phyloP scores from a whole-genome alignment of 2,329 filamentous ascomycete genomes.

The Orbilia javanica region DNA sequence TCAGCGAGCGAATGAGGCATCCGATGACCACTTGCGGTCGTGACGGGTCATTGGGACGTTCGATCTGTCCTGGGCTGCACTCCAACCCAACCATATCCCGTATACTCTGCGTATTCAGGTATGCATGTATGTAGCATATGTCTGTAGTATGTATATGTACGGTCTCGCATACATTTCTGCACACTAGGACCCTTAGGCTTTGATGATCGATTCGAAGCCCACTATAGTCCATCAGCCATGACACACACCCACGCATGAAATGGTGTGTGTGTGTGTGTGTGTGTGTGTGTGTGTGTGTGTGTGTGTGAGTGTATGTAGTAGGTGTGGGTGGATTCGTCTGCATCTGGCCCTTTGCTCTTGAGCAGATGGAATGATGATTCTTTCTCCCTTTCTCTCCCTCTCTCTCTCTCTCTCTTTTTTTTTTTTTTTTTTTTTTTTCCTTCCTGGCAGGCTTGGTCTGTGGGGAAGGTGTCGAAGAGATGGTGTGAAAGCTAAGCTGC shows the following conservation, averaged over 20 bases:
- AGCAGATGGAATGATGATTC: constrained; percentile 18
- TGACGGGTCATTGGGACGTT: constrained; percentile 7
- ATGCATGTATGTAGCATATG: neutral
- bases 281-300: neutral
- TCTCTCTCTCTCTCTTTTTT: too few species aligned
- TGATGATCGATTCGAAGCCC: constrained; percentile 16
- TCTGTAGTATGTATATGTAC: neutral
- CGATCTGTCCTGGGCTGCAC: neutral
- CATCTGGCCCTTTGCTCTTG: neutral
- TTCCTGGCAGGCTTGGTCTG: neutral
- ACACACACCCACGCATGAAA: constrained; percentile 7
- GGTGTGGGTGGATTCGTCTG: neutral
- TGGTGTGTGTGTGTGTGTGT: neutral
- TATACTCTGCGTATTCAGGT: neutral
- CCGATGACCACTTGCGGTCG: constrained; percentile 20
- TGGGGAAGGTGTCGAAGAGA: constrained; percentile 18
- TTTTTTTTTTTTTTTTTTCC: neutral
- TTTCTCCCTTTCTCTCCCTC: too few species aligned
- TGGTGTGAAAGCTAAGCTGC: constrained; percentile 13
- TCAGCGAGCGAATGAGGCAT: constrained; percentile 35
- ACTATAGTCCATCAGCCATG: neutral
- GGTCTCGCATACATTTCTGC: constrained; percentile 13
- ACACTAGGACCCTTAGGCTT: constrained; percentile 16
- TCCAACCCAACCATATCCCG: constrained; percentile 5
- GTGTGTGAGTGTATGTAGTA: neutral